Conservation (phyloP, 192 early-diverging fungal genomes). For the Coemansia aciculifera region DNA sequence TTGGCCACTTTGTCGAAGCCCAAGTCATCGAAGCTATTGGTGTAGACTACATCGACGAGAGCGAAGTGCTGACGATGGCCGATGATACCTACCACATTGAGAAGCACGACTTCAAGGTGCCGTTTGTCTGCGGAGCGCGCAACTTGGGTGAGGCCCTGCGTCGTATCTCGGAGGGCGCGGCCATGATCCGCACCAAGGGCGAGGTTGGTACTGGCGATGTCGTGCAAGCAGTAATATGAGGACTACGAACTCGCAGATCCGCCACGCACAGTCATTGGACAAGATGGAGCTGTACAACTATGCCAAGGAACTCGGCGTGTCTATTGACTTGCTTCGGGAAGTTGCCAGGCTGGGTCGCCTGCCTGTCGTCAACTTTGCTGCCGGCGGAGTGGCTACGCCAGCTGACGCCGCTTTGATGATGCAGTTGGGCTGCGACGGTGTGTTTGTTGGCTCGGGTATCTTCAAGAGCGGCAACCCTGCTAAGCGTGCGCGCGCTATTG, state of each 20-base stretch:
- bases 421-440: constrained; percentile 98
- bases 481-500: constrained; percentile 92
- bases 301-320: constrained; percentile 95
- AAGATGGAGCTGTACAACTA: constrained; percentile 92
- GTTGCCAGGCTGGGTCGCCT: constrained; percentile 78
- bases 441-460: constrained; percentile 97
- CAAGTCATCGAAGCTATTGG: constrained; percentile 90
- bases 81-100: constrained; percentile 96
- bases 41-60: constrained; percentile 97
- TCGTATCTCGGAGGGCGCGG: constrained; percentile 94
- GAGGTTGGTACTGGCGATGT: constrained; percentile 98
- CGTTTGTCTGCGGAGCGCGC: constrained; percentile 95
- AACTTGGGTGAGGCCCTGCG: constrained; percentile 98
- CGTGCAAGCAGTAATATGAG: constrained; percentile 97
- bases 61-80: constrained; percentile 92
- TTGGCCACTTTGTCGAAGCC: constrained; percentile 99
- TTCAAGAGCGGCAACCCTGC: constrained; percentile 94
- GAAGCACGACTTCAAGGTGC: constrained; percentile 90
- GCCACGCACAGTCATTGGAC: constrained; percentile 77
- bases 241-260: constrained; percentile 84
- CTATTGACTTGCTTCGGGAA: constrained; percentile 88
- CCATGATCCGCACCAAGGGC: constrained; percentile 98
- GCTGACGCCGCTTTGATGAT: constrained; percentile 99
- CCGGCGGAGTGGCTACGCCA: constrained; percentile 95
- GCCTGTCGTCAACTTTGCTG: constrained; percentile 98